Evolutionary conservation across 2,329 filamentous ascomycete species (phyloP).

Genomic region (Nemania sp.): DNA sequence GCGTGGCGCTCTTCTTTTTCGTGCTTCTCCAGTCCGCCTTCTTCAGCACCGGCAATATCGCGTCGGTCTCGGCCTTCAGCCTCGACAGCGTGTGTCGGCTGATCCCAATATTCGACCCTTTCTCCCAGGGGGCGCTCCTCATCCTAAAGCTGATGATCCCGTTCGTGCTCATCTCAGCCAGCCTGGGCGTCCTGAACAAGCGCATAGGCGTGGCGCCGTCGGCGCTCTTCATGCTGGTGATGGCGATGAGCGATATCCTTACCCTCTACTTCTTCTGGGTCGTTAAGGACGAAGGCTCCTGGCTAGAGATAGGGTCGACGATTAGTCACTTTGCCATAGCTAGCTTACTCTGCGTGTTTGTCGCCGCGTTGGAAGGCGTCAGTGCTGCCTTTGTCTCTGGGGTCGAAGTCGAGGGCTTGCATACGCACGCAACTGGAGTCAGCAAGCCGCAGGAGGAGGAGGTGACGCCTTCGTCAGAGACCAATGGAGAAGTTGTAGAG

Average conservation of each 20-base stretch:
- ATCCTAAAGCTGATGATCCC: slow-evolving; percentile 90
- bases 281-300: slow-evolving; percentile 93
- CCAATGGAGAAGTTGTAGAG: slow-evolving; percentile 8
- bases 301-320: slow-evolving; percentile 96
- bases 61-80: slow-evolving; percentile 90
- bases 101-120: slow-evolving; percentile 90
- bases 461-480: slow-evolving; percentile 2
- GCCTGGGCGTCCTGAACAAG: slow-evolving; percentile 90
- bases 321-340: slow-evolving; percentile 97
- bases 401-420: slow-evolving; percentile 63
- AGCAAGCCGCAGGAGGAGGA: slow-evolving; percentile 22
- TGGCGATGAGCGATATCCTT: slow-evolving; percentile 87
- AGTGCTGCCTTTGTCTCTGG: slow-evolving; percentile 83
- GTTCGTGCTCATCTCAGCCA: slow-evolving; percentile 89
- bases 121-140: slow-evolving; percentile 85
- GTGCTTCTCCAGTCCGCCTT: slow-evolving; percentile 93
- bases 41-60: slow-evolving; percentile 95
- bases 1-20: slow-evolving; percentile 93
- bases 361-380: slow-evolving; percentile 82
- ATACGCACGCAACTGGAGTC: slow-evolving; percentile 10
- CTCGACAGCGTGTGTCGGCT: slow-evolving; percentile 87
- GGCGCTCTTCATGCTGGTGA: slow-evolving; percentile 91
- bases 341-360: slow-evolving; percentile 86
- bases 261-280: slow-evolving; percentile 98
- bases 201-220: slow-evolving; percentile 82